These are phyloP conservation scores for Ceratocystiopsis sp. DNA, from an alignment of 2,329 filamentous ascomycete species.

Conservation along the genomic window DNA sequence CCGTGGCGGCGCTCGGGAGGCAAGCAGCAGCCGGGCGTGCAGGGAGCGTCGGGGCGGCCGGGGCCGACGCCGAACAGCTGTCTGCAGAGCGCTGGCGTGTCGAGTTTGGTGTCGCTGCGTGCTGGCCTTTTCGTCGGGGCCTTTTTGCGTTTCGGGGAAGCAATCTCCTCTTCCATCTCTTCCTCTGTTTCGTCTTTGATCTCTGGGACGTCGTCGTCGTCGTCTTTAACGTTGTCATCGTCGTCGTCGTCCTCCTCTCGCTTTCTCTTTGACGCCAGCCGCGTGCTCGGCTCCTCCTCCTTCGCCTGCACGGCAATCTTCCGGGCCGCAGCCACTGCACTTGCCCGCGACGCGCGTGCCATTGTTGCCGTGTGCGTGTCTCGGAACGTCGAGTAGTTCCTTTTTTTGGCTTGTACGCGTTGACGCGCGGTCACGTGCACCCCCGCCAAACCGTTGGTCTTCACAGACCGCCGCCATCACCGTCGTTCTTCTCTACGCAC, in stretches of 20 bases:
- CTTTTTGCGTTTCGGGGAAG: neutral
- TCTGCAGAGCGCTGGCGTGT: too few relatives aligned
- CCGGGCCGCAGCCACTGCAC: slow-evolving; percentile 5
- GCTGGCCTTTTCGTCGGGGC: neutral
- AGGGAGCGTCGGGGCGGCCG: neutral
- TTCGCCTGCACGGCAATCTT: slow-evolving; percentile 2
- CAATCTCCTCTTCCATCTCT: neutral
- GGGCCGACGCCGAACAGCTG: too few relatives aligned
- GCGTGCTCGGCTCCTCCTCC: neutral
- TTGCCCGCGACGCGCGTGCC: slow-evolving; percentile 1
- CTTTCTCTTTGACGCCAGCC: neutral
- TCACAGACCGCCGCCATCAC: too few relatives aligned
- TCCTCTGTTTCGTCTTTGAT: neutral
- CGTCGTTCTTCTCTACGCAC: too few relatives aligned
- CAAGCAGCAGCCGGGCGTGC: slow-evolving; percentile 1
- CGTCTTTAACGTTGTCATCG: neutral
- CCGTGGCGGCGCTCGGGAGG: slow-evolving; percentile 19
- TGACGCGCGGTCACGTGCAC: too few relatives aligned
- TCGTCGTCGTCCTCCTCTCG: neutral
- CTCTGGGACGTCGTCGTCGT: neutral
- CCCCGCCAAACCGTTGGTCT: too few relatives aligned
- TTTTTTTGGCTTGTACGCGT: too few relatives aligned
- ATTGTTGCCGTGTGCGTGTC: too few relatives aligned
- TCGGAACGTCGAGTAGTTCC: too few relatives aligned
- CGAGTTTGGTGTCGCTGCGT: neutral